Conservation (phyloP, 768 basidiomycete species). For the Albatrellus ellisii region DNA sequence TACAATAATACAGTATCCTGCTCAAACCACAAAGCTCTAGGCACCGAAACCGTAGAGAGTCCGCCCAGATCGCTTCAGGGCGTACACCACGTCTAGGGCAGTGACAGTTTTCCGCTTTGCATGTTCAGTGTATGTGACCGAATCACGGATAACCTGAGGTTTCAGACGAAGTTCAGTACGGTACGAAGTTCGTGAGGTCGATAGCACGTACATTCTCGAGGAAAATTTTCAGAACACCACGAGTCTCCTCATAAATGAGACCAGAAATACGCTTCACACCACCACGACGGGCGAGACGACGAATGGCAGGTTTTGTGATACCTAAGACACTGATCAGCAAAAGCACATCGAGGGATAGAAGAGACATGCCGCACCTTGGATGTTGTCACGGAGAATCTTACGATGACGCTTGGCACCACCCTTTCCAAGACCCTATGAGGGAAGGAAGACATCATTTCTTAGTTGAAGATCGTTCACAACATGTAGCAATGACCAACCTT, state of each 20-base stretch:
- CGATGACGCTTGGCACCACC: constrained; percentile 71
- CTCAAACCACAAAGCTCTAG: constrained; percentile 28
- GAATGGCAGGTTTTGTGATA: constrained; percentile 51
- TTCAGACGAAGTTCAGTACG: not conserved
- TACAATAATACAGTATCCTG: too few species aligned
- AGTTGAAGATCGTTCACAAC: not conserved
- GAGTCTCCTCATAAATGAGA: constrained; percentile 54
- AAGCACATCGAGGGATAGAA: too few species aligned
- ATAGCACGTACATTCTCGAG: constrained; percentile 28
- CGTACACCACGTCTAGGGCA: constrained; percentile 86
- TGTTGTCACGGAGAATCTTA: constrained; percentile 74
- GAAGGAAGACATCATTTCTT: too few species aligned
- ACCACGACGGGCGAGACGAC: constrained; percentile 52
- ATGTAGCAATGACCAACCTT: constrained; percentile 35
- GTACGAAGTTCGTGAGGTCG: not conserved
- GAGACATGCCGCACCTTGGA: too few species aligned
- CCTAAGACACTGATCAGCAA: too few species aligned
- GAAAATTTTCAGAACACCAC: constrained; percentile 49
- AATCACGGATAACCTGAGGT: constrained; percentile 78
- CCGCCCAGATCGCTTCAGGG: constrained; percentile 73
- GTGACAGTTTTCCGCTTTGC: constrained; percentile 94
- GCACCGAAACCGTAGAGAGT: constrained; percentile 92
- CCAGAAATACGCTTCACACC: constrained; percentile 53
- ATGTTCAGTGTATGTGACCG: constrained; percentile 97
- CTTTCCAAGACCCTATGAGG: constrained; percentile 54